A percentile compares a stretch with the other conserved stretches of the same genome.
Evolutionary conservation across 768 basidiomycete genomes (phyloP).

Genomic region (Panaeolus papilionaceus): DNA sequence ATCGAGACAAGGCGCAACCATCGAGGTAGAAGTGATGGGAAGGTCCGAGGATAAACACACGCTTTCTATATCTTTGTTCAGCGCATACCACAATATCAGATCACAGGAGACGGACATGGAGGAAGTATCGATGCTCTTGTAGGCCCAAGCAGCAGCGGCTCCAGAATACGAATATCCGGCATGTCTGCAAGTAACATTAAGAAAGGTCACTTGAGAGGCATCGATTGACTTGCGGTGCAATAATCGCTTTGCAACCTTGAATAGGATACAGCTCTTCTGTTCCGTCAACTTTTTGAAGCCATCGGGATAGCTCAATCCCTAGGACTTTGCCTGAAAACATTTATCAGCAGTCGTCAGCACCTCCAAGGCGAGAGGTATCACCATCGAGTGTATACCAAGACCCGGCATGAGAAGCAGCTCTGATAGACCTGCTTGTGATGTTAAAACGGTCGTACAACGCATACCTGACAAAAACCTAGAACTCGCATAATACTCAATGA

Average conservation of each 20-base stretch:
- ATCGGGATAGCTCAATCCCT: constrained; percentile 62
- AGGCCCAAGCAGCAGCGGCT: constrained; percentile 94
- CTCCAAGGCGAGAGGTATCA: constrained; percentile 34
- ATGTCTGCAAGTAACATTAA: constrained; percentile 60
- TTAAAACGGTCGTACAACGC: constrained; percentile 1
- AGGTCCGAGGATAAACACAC: constrained; percentile 94
- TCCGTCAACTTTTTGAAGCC: constrained; percentile 62
- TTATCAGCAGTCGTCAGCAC: constrained; percentile 18
- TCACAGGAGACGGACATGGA: constrained; percentile 66
- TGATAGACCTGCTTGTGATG: constrained; percentile 26
- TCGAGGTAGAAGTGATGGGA: constrained; percentile 92
- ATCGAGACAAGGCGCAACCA: constrained; percentile 87
- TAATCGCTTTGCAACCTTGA: constrained; percentile 79
- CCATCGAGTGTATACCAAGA: constrained; percentile 87
- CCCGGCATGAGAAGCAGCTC: constrained; percentile 84
- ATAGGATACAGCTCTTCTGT: constrained; percentile 64
- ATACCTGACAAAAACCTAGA: neutral
- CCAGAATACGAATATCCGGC: constrained; percentile 97
- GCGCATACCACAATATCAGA: constrained; percentile 16
- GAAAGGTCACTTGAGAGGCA: neutral
- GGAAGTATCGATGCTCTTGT: constrained; percentile 82
- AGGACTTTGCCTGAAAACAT: constrained; percentile 57
- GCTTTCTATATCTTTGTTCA: constrained; percentile 59
- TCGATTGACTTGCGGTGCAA: constrained; percentile 84
- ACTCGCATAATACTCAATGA: constrained; percentile 28